phyloP scores from a whole-genome alignment of 2,329 filamentous ascomycete genomes.

The Lojkania enalia region DNA sequence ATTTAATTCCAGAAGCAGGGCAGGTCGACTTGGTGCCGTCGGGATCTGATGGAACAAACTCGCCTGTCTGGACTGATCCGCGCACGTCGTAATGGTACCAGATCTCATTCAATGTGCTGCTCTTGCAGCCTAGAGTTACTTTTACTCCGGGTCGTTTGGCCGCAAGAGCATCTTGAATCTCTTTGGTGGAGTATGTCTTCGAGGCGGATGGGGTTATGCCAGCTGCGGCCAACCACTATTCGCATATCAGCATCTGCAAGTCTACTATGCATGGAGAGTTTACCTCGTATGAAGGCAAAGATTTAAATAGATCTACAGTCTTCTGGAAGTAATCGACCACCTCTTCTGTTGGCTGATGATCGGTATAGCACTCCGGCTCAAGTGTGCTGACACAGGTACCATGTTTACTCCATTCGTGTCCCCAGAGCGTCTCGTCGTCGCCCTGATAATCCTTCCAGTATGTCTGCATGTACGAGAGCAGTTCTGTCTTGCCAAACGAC shows the following conservation, averaged over 20 bases:
- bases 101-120: conserved; percentile 55
- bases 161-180: conserved; percentile 63
- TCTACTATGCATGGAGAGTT: conserved; percentile 3
- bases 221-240: conserved; percentile 60
- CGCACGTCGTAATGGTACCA: conserved; percentile 68
- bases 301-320: conserved; percentile 67
- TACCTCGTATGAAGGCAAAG: conserved; percentile 65
- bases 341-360: conserved; percentile 62
- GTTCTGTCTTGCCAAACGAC: conserved; percentile 56
- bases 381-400: conserved; percentile 75
- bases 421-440: conserved; percentile 67
- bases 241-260: background rate
- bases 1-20: conserved; percentile 64
- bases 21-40: conserved; percentile 66
- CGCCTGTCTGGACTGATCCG: conserved; percentile 62
- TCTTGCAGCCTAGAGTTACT: conserved; percentile 62
- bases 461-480: conserved; percentile 67
- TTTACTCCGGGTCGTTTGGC: conserved; percentile 57
- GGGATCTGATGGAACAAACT: conserved; percentile 61
- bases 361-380: conserved; percentile 64
- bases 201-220: conserved; percentile 60
- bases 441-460: conserved; percentile 74
- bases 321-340: conserved; percentile 70
- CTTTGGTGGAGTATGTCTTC: conserved; percentile 61
- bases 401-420: conserved; percentile 73